Base-by-base conservation (phyloP, 2,329 filamentous ascomycete genomes). In the Pseudopithomyces maydicus region DNA sequence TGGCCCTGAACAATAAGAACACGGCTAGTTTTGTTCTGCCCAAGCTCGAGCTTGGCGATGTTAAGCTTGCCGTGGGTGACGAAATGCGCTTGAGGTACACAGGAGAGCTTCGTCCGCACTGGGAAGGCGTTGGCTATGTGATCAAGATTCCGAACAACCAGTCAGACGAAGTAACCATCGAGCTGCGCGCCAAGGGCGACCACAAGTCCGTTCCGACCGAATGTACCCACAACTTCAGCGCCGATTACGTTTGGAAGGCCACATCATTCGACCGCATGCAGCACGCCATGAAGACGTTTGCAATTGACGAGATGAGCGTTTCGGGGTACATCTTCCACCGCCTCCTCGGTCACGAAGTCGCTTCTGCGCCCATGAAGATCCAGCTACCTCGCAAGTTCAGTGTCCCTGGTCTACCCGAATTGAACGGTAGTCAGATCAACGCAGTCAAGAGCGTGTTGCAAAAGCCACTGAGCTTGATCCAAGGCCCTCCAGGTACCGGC, bases 231-330 rank as follows among this genome's bases (percentile, higher is more conserved):
- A 97, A 97, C 77, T 99, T 99, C 78, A 97, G 92, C 15, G 95
- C 94, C 64, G 95, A 99, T 75, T 99, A 99, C 72, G 95, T 99
- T 54, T 99, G 95, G 95, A 99, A 99, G 76, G 95, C 96, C 14
- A 99, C 96, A 0, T 98, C 94, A 0, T 99, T 99, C 74, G 95
- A 99, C 72, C 93, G 95, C 62, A 99, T 99, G 95, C 95, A 99
- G 77, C 87, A 93, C 64, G 96, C 95, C 53, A 98, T 99, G 94
- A 98, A 97, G 83, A 98, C 92, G 0, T 99, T 99, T 74, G 95
- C 95, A 6, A 88, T 98, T 43, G 94, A 99, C 67, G 95, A 99
- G 77, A 91, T 96, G 90, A 97, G 93, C 71, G 94, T 99, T 42
- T 98, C 95, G 20, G 95, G 95, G 36, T 99, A 97, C 78, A 97